Percentiles rank a stretch among this genome's conserved stretches.
These are phyloP conservation scores for Pilatotrama ljubarskyi DNA, from an alignment of 768 basidiomycete species.

Conservation along the genomic window DNA sequence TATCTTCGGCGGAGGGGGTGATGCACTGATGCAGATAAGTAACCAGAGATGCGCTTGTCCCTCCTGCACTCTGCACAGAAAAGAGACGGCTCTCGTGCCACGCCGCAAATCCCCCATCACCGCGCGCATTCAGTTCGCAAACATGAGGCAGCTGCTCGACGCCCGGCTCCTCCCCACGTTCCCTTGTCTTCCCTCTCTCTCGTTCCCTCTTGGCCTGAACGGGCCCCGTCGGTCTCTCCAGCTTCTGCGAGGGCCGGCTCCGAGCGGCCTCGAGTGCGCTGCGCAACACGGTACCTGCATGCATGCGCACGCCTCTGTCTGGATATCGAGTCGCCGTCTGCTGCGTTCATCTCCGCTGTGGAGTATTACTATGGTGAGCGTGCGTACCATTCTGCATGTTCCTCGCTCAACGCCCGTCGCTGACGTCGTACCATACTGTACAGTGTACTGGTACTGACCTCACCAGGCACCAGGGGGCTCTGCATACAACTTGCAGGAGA, in stretches of 20 bases:
- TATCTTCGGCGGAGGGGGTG: not conserved
- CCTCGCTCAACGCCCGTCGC: not conserved
- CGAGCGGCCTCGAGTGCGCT: not conserved
- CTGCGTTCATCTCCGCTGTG: constrained; percentile 8
- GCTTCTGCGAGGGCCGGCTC: not conserved
- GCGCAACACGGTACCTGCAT: too few relatives aligned
- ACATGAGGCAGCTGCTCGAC: constrained; percentile 18
- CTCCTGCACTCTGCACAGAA: too few relatives aligned
- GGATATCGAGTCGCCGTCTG: not conserved
- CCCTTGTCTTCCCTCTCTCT: not conserved
- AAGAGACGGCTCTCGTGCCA: constrained; percentile 20
- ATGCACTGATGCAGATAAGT: not conserved
- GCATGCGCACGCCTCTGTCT: too few relatives aligned
- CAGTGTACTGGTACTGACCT: not conserved
- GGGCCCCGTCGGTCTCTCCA: not conserved
- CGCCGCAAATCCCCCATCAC: constrained; percentile 14
- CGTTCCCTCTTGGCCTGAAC: constrained; percentile 4
- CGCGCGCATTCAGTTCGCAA: constrained; percentile 1
- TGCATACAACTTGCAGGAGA: too few relatives aligned
- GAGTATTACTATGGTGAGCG: constrained; percentile 2
- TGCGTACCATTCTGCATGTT: not conserved
- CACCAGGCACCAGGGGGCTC: not conserved
- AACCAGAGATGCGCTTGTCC: too few relatives aligned
- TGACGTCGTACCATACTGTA: not conserved
- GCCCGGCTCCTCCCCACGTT: constrained; percentile 7